Evolutionary conservation across 2,329 filamentous ascomycete species (phyloP).

Genomic region (Neopestalotiopsis rosae): DNA sequence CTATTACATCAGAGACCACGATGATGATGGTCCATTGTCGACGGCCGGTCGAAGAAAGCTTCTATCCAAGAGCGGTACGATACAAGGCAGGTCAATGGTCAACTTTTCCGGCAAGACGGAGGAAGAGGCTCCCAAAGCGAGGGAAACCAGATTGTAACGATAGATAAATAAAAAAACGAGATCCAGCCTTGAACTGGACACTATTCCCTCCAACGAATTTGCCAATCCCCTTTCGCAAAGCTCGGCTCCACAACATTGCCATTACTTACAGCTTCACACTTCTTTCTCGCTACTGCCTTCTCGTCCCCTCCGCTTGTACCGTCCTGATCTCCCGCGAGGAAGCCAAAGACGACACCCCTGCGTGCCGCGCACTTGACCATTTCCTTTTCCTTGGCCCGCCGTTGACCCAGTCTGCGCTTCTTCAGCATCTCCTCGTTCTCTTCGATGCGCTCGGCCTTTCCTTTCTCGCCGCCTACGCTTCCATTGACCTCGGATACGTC

Average conservation of each 20-base stretch:
- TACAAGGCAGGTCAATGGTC: slow-evolving; percentile 23
- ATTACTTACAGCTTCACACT: slow-evolving; percentile 65
- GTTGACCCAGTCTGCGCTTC: slow-evolving; percentile 55
- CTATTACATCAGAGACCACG: slow-evolving; percentile 33
- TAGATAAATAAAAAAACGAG: neutral
- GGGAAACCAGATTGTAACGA: neutral
- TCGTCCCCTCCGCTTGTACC: neutral
- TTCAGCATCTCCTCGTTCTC: slow-evolving; percentile 57
- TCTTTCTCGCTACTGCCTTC: slow-evolving; percentile 38
- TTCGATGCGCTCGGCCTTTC: slow-evolving; percentile 54
- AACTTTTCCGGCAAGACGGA: slow-evolving; percentile 23
- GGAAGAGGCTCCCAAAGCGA: neutral
- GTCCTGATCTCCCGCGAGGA: slow-evolving; percentile 31
- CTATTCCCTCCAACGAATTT: slow-evolving; percentile 59
- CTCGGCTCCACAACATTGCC: slow-evolving; percentile 63
- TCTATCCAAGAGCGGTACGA: slow-evolving; percentile 33
- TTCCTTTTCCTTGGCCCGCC: slow-evolving; percentile 45
- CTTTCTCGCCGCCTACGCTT: slow-evolving; percentile 61
- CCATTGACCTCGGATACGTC: slow-evolving; percentile 57
- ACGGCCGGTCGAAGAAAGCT: slow-evolving; percentile 29
- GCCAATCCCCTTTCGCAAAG: slow-evolving; percentile 67
- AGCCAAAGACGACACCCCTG: slow-evolving; percentile 62
- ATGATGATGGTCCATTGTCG: slow-evolving; percentile 37
- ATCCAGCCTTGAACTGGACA: neutral
- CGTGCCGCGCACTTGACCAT: slow-evolving; percentile 50